These are phyloP conservation scores for Ogataea paraovalis DNA, from an alignment of 805 yeast species.

Conservation along the genomic window DNA sequence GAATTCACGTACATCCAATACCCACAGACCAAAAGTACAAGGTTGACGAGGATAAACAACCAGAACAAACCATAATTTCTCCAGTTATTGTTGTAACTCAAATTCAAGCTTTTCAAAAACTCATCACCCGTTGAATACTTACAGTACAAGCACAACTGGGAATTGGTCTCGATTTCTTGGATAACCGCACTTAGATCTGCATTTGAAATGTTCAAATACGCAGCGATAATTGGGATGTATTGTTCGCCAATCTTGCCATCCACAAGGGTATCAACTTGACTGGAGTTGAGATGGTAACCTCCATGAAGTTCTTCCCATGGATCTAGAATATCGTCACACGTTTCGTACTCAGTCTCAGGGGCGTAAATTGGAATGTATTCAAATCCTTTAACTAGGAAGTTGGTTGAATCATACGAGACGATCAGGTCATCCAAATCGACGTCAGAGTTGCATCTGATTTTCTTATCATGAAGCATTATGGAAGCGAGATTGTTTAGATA, in stretches of 20 bases:
- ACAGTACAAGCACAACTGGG: slow-evolving; percentile 19
- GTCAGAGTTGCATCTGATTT: slow-evolving; percentile 30
- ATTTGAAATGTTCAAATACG: neutral
- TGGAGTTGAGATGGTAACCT: neutral
- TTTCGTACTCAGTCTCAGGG: neutral
- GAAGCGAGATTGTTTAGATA: slow-evolving; percentile 41
- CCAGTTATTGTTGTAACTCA: slow-evolving; percentile 17
- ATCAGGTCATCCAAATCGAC: neutral
- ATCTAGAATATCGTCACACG: neutral
- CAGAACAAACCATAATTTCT: slow-evolving; percentile 27
- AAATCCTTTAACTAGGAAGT: neutral
- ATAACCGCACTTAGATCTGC: neutral
- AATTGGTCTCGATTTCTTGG: neutral
- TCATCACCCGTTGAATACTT: slow-evolving; percentile 18
- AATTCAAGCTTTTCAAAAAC: slow-evolving; percentile 14
- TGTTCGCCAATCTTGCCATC: neutral
- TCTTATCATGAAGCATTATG: slow-evolving; percentile 36
- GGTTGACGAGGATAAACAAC: slow-evolving; percentile 42
- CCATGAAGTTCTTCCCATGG: neutral
- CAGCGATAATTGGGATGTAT: neutral
- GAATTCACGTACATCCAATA: neutral
- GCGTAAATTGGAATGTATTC: neutral
- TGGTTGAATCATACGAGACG: neutral
- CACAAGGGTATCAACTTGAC: neutral
- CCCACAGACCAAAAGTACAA: slow-evolving; percentile 7